Base-by-base conservation (phyloP, 345 rosid species). In the Euphorbia pulcherrima region DNA sequence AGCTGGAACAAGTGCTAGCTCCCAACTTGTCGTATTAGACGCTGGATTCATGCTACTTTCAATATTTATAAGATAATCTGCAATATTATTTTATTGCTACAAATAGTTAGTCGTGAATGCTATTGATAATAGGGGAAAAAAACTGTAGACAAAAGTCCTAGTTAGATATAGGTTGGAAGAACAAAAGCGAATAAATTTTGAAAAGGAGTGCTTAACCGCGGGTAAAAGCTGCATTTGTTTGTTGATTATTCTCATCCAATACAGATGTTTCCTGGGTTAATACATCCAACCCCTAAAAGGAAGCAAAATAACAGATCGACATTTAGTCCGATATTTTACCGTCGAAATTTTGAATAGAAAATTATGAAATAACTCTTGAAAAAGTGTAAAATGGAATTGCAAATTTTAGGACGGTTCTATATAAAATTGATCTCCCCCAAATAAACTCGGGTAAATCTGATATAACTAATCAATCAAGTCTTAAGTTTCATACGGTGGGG, bases 1-100 rank as follows among this genome's bases (percentile, higher is more conserved):
- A 59, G 70, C 75, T 67, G 68, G n/a, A 39, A 76, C 79, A 55
- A 75, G 84, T 58, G 67, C 80, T 21, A 70, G 68, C 77, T 81
- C 78, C 84, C 80, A 78, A 41, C 73, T 35, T 26, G 77, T 37
- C 30, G 67, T 17, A 67, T 48, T 65, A 33, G 74, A 27, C 24
- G 64, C 52, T 20, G 48, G 29, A 46, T 12, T 48, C 56, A 26
- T 44, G 39, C 20, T 63, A 26, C 33, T 72, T 48, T 33, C 74
- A 23, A 65, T 21, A 29, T 26, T 48, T 54, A 66, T 26, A 30
- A 51, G 54, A 57, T 60, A 16, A 8, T 60, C 82, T 75, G 65
- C 16, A 44, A 1, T 3, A 7, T 11, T 2, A 68, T 64, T 29
- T n/a, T 2, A n/a, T n/a, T n/a, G n/a, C n/a, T n/a, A n/a, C n/a